phyloP scores from a whole-genome alignment of 2,329 filamentous ascomycete genomes.

The Hypoxylon sp. region DNA sequence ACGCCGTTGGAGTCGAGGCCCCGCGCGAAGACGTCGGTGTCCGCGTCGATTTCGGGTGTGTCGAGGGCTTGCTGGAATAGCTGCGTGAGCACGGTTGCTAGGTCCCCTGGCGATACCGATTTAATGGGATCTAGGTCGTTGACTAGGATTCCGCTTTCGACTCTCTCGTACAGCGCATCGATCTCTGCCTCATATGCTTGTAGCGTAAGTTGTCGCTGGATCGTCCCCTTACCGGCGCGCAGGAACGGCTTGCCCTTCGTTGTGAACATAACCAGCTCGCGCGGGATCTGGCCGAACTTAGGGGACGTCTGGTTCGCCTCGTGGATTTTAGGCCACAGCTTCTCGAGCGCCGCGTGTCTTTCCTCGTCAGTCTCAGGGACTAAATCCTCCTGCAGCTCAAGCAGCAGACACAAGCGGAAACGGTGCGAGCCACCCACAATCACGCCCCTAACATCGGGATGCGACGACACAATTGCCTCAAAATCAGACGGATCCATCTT shows the following conservation, averaged over 20 bases:
- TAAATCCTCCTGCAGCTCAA: constrained; percentile 44
- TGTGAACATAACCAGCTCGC: constrained; percentile 47
- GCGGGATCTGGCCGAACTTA: constrained; percentile 48
- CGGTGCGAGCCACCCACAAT: constrained; percentile 50
- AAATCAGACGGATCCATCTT: constrained; percentile 61
- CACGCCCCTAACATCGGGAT: constrained; percentile 46
- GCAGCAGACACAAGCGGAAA: constrained; percentile 48
- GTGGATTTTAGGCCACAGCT: constrained; percentile 47
- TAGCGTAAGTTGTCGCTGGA: constrained; percentile 47
- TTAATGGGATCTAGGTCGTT: constrained; percentile 39
- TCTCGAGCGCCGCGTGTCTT: constrained; percentile 35
- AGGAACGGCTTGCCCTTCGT: constrained; percentile 45
- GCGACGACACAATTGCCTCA: constrained; percentile 57
- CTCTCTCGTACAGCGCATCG: constrained; percentile 46
- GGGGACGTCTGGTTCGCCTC: constrained; percentile 46
- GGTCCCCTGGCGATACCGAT: constrained; percentile 30
- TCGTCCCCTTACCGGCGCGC: constrained; percentile 49
- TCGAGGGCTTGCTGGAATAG: constrained; percentile 47
- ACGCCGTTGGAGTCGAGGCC: constrained; percentile 49
- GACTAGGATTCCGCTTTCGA: constrained; percentile 44
- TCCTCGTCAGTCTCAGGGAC: constrained; percentile 33
- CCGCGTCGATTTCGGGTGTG: constrained; percentile 30
- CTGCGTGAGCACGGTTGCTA: constrained; percentile 43
- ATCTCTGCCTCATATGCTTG: constrained; percentile 48
- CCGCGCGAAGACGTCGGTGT: constrained; percentile 47